These are phyloP conservation scores for Emergomyces orientalis DNA, from an alignment of 2,329 filamentous ascomycete genomes.

Conservation along the genomic window DNA sequence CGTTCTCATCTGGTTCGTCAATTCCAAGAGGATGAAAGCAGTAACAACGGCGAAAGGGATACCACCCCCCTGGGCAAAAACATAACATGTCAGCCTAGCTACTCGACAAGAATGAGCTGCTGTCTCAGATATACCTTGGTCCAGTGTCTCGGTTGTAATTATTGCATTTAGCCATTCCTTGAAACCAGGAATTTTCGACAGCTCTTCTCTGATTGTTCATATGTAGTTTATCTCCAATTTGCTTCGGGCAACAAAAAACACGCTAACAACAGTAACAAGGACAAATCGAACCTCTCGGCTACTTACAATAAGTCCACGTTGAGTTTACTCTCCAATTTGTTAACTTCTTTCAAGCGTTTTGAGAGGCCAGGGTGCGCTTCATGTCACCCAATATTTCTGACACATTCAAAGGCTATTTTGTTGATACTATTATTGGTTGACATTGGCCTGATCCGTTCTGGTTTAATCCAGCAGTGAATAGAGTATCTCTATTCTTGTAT, in stretches of 20 bases:
- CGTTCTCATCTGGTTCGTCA: no score
- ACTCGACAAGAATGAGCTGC: neutral
- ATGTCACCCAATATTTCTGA: no score
- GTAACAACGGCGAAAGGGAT: neutral
- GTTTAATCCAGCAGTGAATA: no score
- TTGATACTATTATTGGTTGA: no score
- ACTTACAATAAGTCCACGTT: neutral
- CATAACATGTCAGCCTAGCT: neutral
- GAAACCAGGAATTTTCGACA: neutral
- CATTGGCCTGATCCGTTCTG: no score
- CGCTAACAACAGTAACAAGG: neutral
- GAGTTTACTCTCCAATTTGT: neutral
- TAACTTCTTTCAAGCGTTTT: neutral
- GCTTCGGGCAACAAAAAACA: neutral
- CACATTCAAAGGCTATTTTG: no score
- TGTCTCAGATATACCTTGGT: neutral
- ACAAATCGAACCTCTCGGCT: neutral
- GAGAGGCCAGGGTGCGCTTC: no score
- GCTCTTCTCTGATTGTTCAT: neutral
- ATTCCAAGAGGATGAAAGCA: no score
- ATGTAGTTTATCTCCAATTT: neutral
- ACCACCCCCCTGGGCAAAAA: neutral
- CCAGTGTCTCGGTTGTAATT: neutral
- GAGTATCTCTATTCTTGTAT: no score
- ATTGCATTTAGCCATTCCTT: neutral